Percentiles rank a stretch among this genome's conserved stretches.
These are phyloP conservation scores for Fusarium tuaranense DNA, from an alignment of 2,329 filamentous ascomycete species.

Conservation along the genomic window DNA sequence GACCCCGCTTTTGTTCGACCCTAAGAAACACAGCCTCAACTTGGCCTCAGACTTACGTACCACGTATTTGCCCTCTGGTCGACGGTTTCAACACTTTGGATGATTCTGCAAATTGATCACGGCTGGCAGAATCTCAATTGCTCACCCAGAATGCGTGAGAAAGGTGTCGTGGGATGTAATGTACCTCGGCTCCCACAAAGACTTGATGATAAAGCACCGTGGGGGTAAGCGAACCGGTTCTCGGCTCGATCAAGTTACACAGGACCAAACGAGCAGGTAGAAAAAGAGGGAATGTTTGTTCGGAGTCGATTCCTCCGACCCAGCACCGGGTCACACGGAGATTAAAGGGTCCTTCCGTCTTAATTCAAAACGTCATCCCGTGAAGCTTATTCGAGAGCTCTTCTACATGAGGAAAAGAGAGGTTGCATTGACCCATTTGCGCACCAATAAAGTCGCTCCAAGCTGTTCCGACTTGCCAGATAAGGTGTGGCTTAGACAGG, in stretches of 20 bases:
- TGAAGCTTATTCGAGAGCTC: not conserved
- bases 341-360: not conserved
- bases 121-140: not conserved
- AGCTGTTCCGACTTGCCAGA: not conserved
- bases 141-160: not conserved
- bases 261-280: not conserved
- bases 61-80: not conserved
- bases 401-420: not conserved
- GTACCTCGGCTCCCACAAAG: not conserved
- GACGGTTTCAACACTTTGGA: not conserved
- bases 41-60: not conserved
- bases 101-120: not conserved
- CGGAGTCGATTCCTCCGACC: not conserved
- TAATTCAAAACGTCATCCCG: not conserved
- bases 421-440: not conserved
- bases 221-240: not conserved
- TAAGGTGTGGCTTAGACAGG: not conserved
- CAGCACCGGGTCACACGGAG: not conserved
- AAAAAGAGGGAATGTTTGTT: not conserved
- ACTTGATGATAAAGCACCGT: not conserved
- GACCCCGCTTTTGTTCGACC: not conserved
- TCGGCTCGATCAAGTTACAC: not conserved
- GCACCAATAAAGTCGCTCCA: not conserved
- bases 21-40: not conserved
- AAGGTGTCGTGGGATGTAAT: not conserved